Percentiles rank a stretch among this genome's conserved stretches.
phyloP scores from a whole-genome alignment of 2,329 filamentous ascomycete species.

The Hypoxylon sp. region DNA sequence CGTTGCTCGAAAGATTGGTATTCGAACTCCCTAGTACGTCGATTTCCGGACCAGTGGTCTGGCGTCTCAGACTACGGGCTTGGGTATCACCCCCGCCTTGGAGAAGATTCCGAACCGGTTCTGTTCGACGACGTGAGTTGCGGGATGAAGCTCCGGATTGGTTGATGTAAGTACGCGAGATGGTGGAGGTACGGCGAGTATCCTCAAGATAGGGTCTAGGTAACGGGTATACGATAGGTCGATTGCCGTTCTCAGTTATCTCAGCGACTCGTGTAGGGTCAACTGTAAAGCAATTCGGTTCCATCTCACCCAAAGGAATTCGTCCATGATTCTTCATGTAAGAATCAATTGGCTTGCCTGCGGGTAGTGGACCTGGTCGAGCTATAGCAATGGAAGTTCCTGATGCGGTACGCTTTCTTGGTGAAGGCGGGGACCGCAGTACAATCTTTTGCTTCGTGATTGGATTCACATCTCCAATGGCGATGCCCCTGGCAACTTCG shows the following conservation, averaged over 20 bases:
- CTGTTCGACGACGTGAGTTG: constrained; percentile 65
- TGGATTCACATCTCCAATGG: constrained; percentile 86
- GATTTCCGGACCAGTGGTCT: constrained; percentile 40
- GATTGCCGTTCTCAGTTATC: constrained; percentile 64
- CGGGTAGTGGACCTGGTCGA: constrained; percentile 47
- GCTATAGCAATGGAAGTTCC: constrained; percentile 42
- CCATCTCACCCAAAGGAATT: constrained; percentile 74
- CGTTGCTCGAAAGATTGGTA: constrained; percentile 58
- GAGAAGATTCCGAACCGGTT: constrained; percentile 65
- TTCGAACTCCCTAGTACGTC: constrained; percentile 52
- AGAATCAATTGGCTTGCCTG: constrained; percentile 66
- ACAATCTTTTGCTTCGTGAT: constrained; percentile 82
- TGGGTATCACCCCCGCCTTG: constrained; percentile 47
- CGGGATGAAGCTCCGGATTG: constrained; percentile 56
- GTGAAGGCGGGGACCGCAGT: constrained; percentile 59
- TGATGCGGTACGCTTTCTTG: constrained; percentile 57
- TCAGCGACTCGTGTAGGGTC: constrained; percentile 64
- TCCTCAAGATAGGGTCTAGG: constrained; percentile 70
- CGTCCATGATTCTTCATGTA: constrained; percentile 68
- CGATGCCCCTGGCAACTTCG: constrained; percentile 79
- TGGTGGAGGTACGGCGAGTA: constrained; percentile 39
- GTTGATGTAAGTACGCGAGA: constrained; percentile 53
- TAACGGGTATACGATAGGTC: constrained; percentile 71
- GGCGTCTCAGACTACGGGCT: constrained; percentile 51
- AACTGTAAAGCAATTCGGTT: constrained; percentile 71